Percentiles rank a stretch among this genome's conserved stretches.
These are phyloP conservation scores for Annulohypoxylon moriforme DNA, from an alignment of 495 filamentous ascomycete genomes.

Conservation along the genomic window DNA sequence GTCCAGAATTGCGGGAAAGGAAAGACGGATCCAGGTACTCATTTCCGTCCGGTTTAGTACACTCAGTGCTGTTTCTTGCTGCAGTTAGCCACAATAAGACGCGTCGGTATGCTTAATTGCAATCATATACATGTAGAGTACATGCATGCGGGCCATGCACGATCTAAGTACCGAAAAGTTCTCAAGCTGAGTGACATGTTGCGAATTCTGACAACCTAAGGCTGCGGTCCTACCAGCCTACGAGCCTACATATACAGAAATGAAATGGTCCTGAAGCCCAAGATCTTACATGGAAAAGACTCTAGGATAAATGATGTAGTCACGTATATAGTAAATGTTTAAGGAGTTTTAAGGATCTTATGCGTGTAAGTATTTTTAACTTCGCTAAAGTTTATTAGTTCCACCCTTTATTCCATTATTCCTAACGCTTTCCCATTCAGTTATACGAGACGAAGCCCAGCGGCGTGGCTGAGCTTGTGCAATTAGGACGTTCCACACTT, in stretches of 20 bases:
- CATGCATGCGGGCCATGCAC: not conserved
- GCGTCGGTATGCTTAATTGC: not conserved
- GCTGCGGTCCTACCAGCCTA: not conserved
- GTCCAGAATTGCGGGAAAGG: constrained; percentile 11
- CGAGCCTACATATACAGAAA: not conserved
- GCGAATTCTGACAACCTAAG: constrained; percentile 7
- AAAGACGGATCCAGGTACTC: not conserved
- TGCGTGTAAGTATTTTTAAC: not conserved
- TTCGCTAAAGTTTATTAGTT: constrained; percentile 12
- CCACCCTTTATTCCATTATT: not conserved
- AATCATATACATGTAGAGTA: not conserved
- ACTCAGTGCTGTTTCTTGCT: not conserved
- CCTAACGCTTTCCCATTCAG: constrained; percentile 11
- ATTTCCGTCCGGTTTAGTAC: not conserved
- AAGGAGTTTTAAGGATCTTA: not conserved
- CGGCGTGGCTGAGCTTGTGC: constrained; percentile 34
- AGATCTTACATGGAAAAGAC: not conserved
- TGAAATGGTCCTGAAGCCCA: not conserved
- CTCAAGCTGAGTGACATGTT: not conserved
- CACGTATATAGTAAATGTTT: not conserved
- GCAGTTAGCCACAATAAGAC: not conserved
- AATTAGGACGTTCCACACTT: constrained; percentile 33
- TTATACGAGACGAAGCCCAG: constrained; percentile 24
- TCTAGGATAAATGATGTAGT: not conserved
- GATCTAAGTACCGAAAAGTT: not conserved